Evolutionary conservation across 208 protist species (phyloP).

Genomic region (Crithidia sp.): DNA sequence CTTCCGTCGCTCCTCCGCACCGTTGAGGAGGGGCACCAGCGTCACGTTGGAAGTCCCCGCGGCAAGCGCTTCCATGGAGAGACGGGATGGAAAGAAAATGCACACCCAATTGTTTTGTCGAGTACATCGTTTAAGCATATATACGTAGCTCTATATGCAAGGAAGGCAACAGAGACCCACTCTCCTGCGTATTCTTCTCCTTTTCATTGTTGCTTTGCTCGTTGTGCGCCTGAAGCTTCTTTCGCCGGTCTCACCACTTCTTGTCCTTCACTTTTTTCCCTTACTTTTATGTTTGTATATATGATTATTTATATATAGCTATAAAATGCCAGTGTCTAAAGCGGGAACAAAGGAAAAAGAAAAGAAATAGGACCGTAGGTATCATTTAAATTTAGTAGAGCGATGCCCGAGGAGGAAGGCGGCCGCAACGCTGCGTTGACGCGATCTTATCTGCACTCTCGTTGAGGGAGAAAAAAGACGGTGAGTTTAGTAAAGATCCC

Average conservation of each 20-base stretch:
- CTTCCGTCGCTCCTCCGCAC: too few species aligned
- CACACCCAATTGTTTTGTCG: neutral
- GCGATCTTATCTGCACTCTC: too few species aligned
- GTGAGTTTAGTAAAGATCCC: too few species aligned
- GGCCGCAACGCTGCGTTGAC: too few species aligned
- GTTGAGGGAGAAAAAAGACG: too few species aligned
- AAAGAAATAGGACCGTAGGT: neutral
- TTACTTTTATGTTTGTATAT: constrained; percentile 10
- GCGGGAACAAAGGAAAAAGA: neutral
- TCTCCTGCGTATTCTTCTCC: constrained; percentile 11
- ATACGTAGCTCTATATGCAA: neutral
- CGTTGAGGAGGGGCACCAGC: too few species aligned
- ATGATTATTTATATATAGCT: neutral
- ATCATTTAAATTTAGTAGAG: too few species aligned
- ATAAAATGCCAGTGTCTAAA: too few species aligned
- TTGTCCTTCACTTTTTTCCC: constrained; percentile 11
- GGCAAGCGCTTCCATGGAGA: too few species aligned
- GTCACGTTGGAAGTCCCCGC: too few species aligned
- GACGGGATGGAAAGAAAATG: neutral
- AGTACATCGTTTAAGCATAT: neutral
- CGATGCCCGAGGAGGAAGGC: too few species aligned
- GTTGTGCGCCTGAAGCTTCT: constrained; percentile 11
- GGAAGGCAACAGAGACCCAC: neutral
- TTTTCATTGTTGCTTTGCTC: constrained; percentile 6
- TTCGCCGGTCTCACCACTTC: neutral